phyloP scores from a whole-genome alignment of 345 rosid species.

The Noccaea bulbosa region DNA sequence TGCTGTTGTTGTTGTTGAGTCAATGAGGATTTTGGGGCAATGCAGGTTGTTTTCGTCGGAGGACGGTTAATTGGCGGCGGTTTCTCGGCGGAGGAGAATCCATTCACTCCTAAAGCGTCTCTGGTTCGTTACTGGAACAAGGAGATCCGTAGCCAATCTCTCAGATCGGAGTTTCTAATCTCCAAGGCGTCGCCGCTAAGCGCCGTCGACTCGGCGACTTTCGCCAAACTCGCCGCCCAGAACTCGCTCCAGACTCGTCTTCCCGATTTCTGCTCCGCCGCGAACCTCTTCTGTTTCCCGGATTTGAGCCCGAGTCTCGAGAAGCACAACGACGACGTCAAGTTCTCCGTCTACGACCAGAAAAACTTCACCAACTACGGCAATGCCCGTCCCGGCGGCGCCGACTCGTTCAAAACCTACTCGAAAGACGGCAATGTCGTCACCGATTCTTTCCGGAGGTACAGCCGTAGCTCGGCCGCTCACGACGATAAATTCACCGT shows the following conservation, averaged over 20 bases:
- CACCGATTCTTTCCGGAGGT: conserved; percentile 60
- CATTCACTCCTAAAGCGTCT: conserved; percentile 76
- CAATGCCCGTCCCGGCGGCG: conserved; percentile 51
- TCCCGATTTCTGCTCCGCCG: conserved; percentile 79
- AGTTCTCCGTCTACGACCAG: conserved; percentile 58
- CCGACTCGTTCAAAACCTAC: conserved; percentile 60
- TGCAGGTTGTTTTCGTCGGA: conserved; percentile 50
- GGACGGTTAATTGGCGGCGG: conserved; percentile 43
- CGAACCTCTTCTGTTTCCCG: conserved; percentile 84
- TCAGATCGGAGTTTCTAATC: conserved; percentile 62
- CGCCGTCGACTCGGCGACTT: conserved; percentile 66
- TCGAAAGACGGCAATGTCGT: conserved; percentile 46
- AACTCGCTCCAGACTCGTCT: conserved; percentile 63
- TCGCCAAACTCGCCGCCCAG: conserved; percentile 68
- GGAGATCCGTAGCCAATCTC: conserved; percentile 53
- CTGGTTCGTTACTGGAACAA: conserved; percentile 90
- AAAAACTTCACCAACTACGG: conserved; percentile 86
- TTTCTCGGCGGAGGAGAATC: conserved; percentile 49
- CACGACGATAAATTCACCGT: conserved; percentile 52
- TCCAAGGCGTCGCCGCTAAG: conserved; percentile 80
- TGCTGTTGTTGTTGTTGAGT: conserved; percentile 3
- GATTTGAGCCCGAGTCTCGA: conserved; percentile 52
- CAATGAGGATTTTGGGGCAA: conserved; percentile 29
- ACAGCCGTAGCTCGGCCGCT: conserved; percentile 53
- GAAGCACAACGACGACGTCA: conserved; percentile 53